A percentile compares a stretch with the other conserved stretches of the same genome.
phyloP scores from a whole-genome alignment of 129 eudicot species.

The Cynara cardunculus region DNA sequence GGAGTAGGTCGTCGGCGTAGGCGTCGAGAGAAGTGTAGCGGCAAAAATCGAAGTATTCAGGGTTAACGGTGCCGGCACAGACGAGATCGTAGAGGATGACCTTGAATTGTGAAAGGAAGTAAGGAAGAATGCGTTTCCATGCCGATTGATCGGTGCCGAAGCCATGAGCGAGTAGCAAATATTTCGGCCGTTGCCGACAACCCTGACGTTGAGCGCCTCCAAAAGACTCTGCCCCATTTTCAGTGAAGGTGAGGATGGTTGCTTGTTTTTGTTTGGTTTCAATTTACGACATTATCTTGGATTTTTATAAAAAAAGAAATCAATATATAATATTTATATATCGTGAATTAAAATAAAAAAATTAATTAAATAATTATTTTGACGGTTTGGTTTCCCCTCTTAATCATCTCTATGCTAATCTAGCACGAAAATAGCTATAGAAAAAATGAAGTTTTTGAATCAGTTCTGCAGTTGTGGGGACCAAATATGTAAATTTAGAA shows the following conservation, averaged over 20 bases:
- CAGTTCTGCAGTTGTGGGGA: no score
- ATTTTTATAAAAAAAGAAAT: no score
- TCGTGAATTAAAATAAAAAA: no score
- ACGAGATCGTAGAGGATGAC: slow-evolving; percentile 41
- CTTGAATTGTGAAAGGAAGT: slow-evolving; percentile 24
- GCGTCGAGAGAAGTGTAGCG: slow-evolving; percentile 37
- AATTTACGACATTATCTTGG: neutral
- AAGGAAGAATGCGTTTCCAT: slow-evolving; percentile 38
- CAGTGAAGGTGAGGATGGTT: neutral
- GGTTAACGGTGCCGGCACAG: slow-evolving; percentile 43
- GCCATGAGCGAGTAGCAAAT: slow-evolving; percentile 40
- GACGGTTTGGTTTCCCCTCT: no score
- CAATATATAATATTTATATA: no score
- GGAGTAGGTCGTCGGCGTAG: slow-evolving; percentile 36
- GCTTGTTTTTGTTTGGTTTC: neutral
- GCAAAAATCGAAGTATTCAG: slow-evolving; percentile 38
- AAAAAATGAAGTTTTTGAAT: no score
- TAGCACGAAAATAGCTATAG: no score
- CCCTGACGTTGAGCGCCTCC: slow-evolving; percentile 36
- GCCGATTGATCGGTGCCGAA: slow-evolving; percentile 54
- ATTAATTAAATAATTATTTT: no score
- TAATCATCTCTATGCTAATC: no score
- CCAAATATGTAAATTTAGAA: no score
- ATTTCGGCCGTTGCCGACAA: slow-evolving; percentile 33
- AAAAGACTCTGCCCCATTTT: slow-evolving; percentile 10